Percentiles rank a stretch among this genome's conserved stretches.
phyloP scores from a whole-genome alignment of 2,329 filamentous ascomycete genomes.

The Colletotrichum kahawae region DNA sequence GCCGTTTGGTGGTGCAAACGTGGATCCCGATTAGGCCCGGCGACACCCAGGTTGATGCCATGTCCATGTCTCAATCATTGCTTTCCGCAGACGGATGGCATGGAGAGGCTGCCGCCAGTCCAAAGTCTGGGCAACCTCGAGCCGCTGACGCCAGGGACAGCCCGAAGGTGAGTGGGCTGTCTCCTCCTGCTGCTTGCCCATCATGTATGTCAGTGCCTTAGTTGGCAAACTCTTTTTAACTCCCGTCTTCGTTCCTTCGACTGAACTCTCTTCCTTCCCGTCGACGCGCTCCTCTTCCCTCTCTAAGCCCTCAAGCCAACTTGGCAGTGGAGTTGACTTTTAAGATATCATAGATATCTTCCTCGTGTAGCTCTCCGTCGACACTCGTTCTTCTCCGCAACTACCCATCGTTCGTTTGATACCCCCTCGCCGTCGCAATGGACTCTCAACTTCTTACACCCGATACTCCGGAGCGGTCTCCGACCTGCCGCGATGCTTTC shows the following conservation, averaged over 20 bases:
- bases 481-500: not conserved
- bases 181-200: slow-evolving; percentile 8
- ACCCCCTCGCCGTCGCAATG: slow-evolving; percentile 4
- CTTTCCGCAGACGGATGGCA: slow-evolving; percentile 1
- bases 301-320: not conserved
- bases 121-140: slow-evolving; percentile 10
- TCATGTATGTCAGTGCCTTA: slow-evolving; percentile 19
- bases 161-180: slow-evolving; percentile 8
- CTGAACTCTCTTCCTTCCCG: not conserved
- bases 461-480: slow-evolving; percentile 17
- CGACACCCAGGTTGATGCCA: slow-evolving; percentile 7
- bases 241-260: slow-evolving; percentile 10
- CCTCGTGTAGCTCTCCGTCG: not conserved
- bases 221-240: slow-evolving; percentile 18
- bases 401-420: not conserved
- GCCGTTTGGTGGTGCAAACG: slow-evolving; percentile 8
- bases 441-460: slow-evolving; percentile 13
- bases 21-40: slow-evolving; percentile 16
- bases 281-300: slow-evolving; percentile 2
- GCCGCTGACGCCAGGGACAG: slow-evolving; percentile 4
- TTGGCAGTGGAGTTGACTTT: slow-evolving; percentile 13
- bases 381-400: not conserved
- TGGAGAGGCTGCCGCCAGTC: not conserved
- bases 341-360: slow-evolving; percentile 9
- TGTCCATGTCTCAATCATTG: slow-evolving; percentile 19